phyloP scores from a whole-genome alignment of 768 basidiomycete genomes.

The Naganishia antarctica region DNA sequence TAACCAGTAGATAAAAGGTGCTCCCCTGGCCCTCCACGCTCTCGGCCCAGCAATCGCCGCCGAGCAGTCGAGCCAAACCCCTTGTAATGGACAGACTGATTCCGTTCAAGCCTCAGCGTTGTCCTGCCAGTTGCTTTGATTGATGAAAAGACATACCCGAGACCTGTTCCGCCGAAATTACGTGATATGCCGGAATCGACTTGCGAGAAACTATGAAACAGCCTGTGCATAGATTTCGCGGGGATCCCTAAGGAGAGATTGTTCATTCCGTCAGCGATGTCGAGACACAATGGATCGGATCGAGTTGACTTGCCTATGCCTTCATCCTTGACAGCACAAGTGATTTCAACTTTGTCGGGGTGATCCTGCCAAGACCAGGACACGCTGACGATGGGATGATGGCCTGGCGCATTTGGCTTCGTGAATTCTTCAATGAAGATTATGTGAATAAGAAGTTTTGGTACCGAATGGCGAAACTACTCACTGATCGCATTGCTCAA shows the following conservation, averaged over 20 bases:
- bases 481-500: slow-evolving; percentile 38
- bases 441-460: too few relatives aligned
- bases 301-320: slow-evolving; percentile 38
- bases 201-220: slow-evolving; percentile 41
- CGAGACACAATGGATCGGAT: too few relatives aligned
- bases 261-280: too few relatives aligned
- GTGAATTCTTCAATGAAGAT: slow-evolving; percentile 44
- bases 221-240: slow-evolving; percentile 37
- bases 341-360: slow-evolving; percentile 24
- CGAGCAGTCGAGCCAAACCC: slow-evolving; percentile 36
- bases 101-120: slow-evolving; percentile 1
- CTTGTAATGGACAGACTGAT: slow-evolving; percentile 38
- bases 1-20: slow-evolving; percentile 38
- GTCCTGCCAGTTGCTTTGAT: background rate
- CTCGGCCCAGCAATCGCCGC: slow-evolving; percentile 37
- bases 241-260: slow-evolving; percentile 27
- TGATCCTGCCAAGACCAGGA: slow-evolving; percentile 30
- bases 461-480: too few relatives aligned
- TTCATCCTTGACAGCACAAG: slow-evolving; percentile 36
- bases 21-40: slow-evolving; percentile 40
- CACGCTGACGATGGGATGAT: slow-evolving; percentile 18
- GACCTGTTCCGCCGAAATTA: slow-evolving; percentile 34
- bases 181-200: slow-evolving; percentile 39
- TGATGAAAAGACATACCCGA: slow-evolving; percentile 28
- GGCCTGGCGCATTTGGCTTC: slow-evolving; percentile 3